Percentiles rank a stretch among this genome's conserved stretches.
Evolutionary conservation across 2,329 filamentous ascomycete species (phyloP).

Genomic region (Beauveria sp.): DNA sequence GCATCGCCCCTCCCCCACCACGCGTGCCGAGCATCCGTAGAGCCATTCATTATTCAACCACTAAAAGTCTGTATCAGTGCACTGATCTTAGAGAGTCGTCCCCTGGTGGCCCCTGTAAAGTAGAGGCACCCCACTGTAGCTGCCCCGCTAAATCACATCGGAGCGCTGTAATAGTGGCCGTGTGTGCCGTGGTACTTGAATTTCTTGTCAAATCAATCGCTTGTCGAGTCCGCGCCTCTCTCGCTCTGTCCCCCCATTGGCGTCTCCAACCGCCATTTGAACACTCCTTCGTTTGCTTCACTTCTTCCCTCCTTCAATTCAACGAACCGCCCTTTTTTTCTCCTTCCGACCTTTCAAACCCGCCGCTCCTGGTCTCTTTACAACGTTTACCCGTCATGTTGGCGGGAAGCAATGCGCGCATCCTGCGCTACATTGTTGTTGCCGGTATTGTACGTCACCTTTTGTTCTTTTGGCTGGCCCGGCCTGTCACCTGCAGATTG

Average conservation of each 20-base stretch:
- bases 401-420: conserved; percentile 66
- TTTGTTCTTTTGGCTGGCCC: conserved; percentile 5
- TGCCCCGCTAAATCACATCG: background rate
- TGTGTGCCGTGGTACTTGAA: too few relatives aligned
- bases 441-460: conserved; percentile 66
- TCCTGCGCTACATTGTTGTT: conserved; percentile 70
- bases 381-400: conserved; percentile 28
- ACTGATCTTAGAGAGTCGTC: background rate
- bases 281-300: background rate
- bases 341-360: background rate
- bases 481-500: conserved; percentile 11
- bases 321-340: background rate
- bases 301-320: background rate
- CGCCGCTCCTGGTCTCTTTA: background rate
- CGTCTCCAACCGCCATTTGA: background rate
- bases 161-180: background rate
- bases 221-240: background rate
- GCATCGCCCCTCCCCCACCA: too few relatives aligned
- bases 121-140: background rate
- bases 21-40: background rate
- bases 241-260: background rate
- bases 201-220: background rate
- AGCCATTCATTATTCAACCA: background rate
- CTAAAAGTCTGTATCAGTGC: background rate
- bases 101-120: background rate